phyloP scores from a whole-genome alignment of 495 filamentous ascomycete species.

The Neurospora africana region DNA sequence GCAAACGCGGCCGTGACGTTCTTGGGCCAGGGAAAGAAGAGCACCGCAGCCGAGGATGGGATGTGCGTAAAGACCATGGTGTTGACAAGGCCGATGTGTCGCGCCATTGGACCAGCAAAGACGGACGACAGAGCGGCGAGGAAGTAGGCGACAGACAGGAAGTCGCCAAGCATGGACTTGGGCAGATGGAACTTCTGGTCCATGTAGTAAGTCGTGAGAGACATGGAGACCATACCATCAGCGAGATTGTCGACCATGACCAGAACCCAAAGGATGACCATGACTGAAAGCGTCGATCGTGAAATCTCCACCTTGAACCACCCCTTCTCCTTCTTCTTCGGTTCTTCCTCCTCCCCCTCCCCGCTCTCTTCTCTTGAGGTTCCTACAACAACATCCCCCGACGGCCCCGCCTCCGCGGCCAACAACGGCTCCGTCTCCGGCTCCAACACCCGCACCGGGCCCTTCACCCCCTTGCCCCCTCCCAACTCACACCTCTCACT shows the following conservation, averaged over 20 bases:
- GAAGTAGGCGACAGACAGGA: constrained; percentile 25
- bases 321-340: constrained; percentile 4
- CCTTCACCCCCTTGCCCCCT: not conserved
- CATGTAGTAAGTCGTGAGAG: constrained; percentile 70
- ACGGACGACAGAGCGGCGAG: constrained; percentile 45
- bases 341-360: not conserved
- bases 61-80: constrained; percentile 41
- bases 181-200: constrained; percentile 60
- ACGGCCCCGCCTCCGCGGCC: constrained; percentile 3
- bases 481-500: constrained; percentile 27
- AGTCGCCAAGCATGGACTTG: constrained; percentile 46
- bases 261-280: constrained; percentile 62
- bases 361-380: not conserved
- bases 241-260: constrained; percentile 71
- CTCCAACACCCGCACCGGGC: not conserved
- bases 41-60: constrained; percentile 31
- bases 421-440: not conserved
- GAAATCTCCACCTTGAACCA: constrained; percentile 42
- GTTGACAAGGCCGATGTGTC: constrained; percentile 65
- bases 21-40: constrained; percentile 27
- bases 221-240: constrained; percentile 63
- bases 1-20: constrained; percentile 43
- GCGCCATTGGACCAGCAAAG: constrained; percentile 63
- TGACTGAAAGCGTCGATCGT: constrained; percentile 43
- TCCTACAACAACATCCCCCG: not conserved